Evolutionary conservation across 2,329 filamentous ascomycete species (phyloP).

Genomic region (Neonectria coccinea): DNA sequence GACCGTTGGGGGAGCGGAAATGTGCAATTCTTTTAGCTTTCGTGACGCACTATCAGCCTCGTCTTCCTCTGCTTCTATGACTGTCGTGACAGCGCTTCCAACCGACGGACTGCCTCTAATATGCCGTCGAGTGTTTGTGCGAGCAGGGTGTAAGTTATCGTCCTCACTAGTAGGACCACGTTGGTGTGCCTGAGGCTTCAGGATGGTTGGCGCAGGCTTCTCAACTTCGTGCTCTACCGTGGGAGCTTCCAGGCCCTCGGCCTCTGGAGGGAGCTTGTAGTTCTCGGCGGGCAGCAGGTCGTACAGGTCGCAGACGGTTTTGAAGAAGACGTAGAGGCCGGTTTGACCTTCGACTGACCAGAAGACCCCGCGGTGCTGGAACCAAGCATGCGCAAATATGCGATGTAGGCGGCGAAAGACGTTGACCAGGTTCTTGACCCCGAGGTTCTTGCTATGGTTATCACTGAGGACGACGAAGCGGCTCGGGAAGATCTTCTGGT

Average conservation of each 20-base stretch:
- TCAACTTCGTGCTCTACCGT: constrained; percentile 56
- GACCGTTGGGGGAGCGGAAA: constrained; percentile 67
- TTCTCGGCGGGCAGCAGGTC: constrained; percentile 91
- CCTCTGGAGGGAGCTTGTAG: constrained; percentile 93
- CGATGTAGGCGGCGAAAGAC: constrained; percentile 94
- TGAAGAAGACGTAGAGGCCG: constrained; percentile 97
- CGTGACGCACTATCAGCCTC: constrained; percentile 62
- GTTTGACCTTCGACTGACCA: constrained; percentile 92
- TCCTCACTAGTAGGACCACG: constrained; percentile 54
- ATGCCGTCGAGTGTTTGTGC: constrained; percentile 83
- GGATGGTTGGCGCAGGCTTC: constrained; percentile 50
- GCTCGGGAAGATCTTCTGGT: constrained; percentile 94
- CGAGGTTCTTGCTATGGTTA: constrained; percentile 70
- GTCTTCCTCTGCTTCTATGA: constrained; percentile 86
- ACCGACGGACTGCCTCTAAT: constrained; percentile 83
- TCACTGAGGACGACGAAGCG: constrained; percentile 72
- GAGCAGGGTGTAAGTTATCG: constrained; percentile 65
- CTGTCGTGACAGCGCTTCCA: constrained; percentile 82
- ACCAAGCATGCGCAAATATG: constrained; percentile 99
- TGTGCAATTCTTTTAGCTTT: constrained; percentile 60
- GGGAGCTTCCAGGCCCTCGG: constrained; percentile 79
- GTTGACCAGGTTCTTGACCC: constrained; percentile 88
- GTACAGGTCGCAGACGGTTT: constrained; percentile 94
- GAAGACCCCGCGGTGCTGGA: constrained; percentile 94
- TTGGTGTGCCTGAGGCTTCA: constrained; percentile 51